Percentiles rank a stretch among this genome's conserved stretches.
Evolutionary conservation across 2,329 filamentous ascomycete species (phyloP).

Genomic region (Trichoderma hamatum): DNA sequence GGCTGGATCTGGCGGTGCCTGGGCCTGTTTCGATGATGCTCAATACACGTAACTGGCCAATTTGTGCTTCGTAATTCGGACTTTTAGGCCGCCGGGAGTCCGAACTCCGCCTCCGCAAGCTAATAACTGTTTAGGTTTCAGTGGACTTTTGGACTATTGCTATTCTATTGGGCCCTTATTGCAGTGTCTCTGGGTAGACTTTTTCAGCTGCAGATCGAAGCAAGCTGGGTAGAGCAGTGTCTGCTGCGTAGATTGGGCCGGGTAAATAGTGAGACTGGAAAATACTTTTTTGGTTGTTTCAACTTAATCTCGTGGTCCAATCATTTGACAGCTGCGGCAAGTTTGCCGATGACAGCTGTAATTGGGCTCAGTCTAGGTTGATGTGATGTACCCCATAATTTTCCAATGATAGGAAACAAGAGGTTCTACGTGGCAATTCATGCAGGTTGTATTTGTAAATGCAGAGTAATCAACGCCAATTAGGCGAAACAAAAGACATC

Average conservation of each 20-base stretch:
- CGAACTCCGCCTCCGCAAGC: slow-evolving; percentile 26
- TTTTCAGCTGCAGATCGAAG: neutral
- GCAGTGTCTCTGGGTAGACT: neutral
- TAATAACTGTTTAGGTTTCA: neutral
- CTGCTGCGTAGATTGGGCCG: neutral
- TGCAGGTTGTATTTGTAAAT: neutral
- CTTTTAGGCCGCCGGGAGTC: slow-evolving; percentile 19
- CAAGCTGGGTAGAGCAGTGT: neutral
- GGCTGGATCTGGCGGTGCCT: neutral
- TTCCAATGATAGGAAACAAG: slow-evolving; percentile 1
- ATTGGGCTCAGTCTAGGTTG: slow-evolving; percentile 2
- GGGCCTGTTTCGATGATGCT: slow-evolving; percentile 4
- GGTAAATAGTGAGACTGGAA: neutral
- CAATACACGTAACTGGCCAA: neutral
- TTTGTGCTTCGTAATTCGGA: slow-evolving; percentile 19
- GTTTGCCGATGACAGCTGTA: neutral
- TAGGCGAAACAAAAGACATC: neutral
- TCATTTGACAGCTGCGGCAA: neutral
- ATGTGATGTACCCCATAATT: slow-evolving; percentile 1
- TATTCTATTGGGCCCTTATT: neutral
- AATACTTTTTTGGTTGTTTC: neutral
- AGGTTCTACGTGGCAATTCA: slow-evolving; percentile 13
- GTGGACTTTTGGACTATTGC: neutral
- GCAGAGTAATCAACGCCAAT: neutral
- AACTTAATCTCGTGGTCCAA: neutral